A percentile compares a stretch with the other conserved stretches of the same genome.
Evolutionary conservation across 768 basidiomycete species (phyloP).

Genomic region (Tricholoma bakamatsutake): DNA sequence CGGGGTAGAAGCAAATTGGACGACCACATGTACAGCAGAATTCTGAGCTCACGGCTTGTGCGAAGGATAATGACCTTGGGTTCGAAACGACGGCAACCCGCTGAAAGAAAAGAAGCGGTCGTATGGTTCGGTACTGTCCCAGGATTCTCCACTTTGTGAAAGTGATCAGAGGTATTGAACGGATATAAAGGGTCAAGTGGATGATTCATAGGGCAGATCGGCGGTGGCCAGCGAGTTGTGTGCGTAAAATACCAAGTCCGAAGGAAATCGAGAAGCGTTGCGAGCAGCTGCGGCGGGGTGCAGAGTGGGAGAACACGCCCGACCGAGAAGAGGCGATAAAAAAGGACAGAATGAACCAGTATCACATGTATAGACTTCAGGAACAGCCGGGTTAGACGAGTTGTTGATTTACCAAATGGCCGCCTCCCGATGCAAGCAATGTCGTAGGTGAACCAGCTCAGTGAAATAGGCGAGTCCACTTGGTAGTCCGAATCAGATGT

Average conservation of each 20-base stretch:
- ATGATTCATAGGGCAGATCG: not conserved
- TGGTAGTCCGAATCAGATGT: not conserved
- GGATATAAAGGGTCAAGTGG: not conserved
- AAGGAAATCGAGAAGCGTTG: not conserved
- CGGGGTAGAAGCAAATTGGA: not conserved
- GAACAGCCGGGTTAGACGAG: not conserved
- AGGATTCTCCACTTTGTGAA: not conserved
- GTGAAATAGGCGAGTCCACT: not conserved
- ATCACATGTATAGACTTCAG: not conserved
- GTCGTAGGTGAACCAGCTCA: not conserved
- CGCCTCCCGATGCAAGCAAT: not conserved
- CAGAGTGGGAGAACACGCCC: not conserved
- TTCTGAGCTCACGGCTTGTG: not conserved
- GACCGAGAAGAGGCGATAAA: not conserved
- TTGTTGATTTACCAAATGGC: not conserved
- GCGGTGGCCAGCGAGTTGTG: not conserved
- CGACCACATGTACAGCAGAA: not conserved
- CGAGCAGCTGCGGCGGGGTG: not conserved
- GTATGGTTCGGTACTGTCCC: too few relatives aligned
- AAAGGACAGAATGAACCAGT: not conserved
- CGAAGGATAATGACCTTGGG: not conserved
- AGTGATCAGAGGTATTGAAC: not conserved
- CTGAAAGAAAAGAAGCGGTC: not conserved
- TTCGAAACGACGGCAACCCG: not conserved
- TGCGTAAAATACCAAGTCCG: not conserved